A percentile compares a stretch with the other conserved stretches of the same genome.
Conservation (phyloP, 345 rosid genomes). For the Boechera retrofracta region DNA sequence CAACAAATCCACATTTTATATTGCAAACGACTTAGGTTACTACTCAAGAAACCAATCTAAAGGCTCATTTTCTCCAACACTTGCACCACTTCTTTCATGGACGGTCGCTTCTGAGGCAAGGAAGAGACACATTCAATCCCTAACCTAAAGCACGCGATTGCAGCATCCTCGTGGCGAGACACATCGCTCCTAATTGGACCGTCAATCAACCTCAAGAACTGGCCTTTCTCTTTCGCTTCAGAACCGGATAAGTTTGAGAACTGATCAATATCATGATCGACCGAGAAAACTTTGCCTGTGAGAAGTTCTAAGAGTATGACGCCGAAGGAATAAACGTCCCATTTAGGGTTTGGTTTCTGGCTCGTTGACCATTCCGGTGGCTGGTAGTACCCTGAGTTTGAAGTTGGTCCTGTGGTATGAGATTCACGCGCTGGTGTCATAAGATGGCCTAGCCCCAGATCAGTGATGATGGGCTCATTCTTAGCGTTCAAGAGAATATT, state of each 20-base stretch:
- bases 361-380: conserved; percentile 73
- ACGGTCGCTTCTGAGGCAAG: conserved; percentile 78
- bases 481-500: conserved; percentile 71
- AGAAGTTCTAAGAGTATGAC: conserved; percentile 76
- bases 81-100: conserved; percentile 80
- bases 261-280: conserved; percentile 61
- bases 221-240: conserved; percentile 53
- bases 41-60: conserved; percentile 21
- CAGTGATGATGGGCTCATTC: conserved; percentile 70
- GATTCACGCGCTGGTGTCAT: conserved; percentile 22
- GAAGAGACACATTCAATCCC: conserved; percentile 74
- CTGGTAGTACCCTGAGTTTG: conserved; percentile 60
- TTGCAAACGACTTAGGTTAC: not conserved
- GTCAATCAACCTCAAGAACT: conserved; percentile 63
- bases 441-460: conserved; percentile 72
- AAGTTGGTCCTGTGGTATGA: conserved; percentile 23
- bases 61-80: conserved; percentile 60
- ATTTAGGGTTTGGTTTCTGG: conserved; percentile 66
- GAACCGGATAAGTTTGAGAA: conserved; percentile 49
- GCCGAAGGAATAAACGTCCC: conserved; percentile 91
- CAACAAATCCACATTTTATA: conserved; percentile 8
- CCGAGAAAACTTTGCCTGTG: conserved; percentile 59
- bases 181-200: conserved; percentile 60
- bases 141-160: conserved; percentile 64
- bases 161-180: conserved; percentile 61